Percentiles rank a stretch among this genome's conserved stretches.
phyloP scores from a whole-genome alignment of 179 eudicot species.

The Camellia oleifera region DNA sequence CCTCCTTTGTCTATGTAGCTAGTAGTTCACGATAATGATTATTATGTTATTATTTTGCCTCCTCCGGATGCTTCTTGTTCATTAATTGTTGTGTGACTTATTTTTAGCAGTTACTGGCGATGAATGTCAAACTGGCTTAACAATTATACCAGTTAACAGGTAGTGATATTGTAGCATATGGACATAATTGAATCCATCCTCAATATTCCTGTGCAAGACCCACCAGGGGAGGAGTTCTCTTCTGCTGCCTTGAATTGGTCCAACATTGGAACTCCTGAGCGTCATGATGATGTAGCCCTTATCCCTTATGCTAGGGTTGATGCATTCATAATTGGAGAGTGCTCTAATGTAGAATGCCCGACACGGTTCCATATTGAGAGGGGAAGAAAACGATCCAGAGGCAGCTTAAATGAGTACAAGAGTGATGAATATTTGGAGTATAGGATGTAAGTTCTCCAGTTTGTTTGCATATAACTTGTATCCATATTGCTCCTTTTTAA shows the following conservation, averaged over 20 bases:
- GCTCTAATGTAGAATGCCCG: too few relatives aligned
- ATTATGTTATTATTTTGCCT: neutral
- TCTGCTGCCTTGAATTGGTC: conserved; percentile 76
- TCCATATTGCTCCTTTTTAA: too few relatives aligned
- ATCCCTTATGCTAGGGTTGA: too few relatives aligned
- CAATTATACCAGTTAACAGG: neutral
- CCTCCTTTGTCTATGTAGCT: neutral
- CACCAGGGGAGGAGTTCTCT: conserved; percentile 72
- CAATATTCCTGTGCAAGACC: conserved; percentile 70
- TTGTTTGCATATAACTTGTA: too few relatives aligned
- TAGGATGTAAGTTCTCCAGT: too few relatives aligned
- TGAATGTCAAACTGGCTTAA: conserved; percentile 18
- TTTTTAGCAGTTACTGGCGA: neutral
- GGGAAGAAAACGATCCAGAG: too few relatives aligned
- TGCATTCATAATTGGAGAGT: too few relatives aligned
- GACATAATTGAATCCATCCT: conserved; percentile 64
- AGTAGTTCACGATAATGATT: neutral
- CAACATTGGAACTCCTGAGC: conserved; percentile 71
- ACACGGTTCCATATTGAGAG: too few relatives aligned
- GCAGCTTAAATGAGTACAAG: too few relatives aligned
- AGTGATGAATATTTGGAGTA: too few relatives aligned
- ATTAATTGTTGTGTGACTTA: neutral
- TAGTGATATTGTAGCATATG: conserved; percentile 33
- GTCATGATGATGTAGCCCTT: too few relatives aligned
- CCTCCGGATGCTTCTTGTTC: neutral